These are phyloP conservation scores for Metschnikowia bowlesiae DNA, from an alignment of 805 yeast species.

Conservation along the genomic window DNA sequence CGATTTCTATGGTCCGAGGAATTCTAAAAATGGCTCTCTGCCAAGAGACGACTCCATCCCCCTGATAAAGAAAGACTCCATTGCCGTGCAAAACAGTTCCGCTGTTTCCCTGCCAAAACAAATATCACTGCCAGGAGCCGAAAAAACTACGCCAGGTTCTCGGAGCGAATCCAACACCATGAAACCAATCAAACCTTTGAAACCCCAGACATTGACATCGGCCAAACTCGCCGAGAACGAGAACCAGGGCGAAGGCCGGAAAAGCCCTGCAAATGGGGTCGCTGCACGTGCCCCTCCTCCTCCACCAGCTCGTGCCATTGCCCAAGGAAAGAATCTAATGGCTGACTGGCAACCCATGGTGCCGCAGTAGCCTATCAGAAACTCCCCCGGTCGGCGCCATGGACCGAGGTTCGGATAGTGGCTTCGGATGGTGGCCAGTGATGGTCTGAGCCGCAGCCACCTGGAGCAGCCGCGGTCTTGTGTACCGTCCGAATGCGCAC, in stretches of 20 bases:
- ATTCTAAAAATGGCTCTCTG: not conserved
- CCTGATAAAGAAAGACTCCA: not conserved
- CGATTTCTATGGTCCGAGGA: not conserved
- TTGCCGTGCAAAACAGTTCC: too few relatives aligned
- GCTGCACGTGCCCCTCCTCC: conserved; percentile 9
- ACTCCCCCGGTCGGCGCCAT: too few relatives aligned
- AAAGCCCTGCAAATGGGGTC: not conserved
- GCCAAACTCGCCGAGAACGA: conserved; percentile 11
- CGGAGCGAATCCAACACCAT: conserved; percentile 12
- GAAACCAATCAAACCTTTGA: conserved; percentile 18
- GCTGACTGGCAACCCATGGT: conserved; percentile 51
- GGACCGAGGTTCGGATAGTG: too few relatives aligned
- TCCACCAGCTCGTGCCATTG: conserved; percentile 13
- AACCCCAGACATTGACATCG: conserved; percentile 12
- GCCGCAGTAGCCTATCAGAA: conserved; percentile 32
- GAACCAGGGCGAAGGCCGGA: not conserved
- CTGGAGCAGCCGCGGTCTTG: too few relatives aligned
- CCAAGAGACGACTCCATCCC: not conserved
- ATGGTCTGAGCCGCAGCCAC: too few relatives aligned
- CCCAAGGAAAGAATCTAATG: conserved; percentile 20
- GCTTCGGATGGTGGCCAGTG: too few relatives aligned
- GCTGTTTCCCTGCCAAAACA: too few relatives aligned
- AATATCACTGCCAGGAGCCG: not conserved
- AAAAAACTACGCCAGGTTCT: too few relatives aligned
- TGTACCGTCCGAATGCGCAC: too few relatives aligned